A percentile compares a stretch with the other conserved stretches of the same genome.
Conservation (phyloP, 441 rosid genomes). For the Heliophila coronopifolia region DNA sequence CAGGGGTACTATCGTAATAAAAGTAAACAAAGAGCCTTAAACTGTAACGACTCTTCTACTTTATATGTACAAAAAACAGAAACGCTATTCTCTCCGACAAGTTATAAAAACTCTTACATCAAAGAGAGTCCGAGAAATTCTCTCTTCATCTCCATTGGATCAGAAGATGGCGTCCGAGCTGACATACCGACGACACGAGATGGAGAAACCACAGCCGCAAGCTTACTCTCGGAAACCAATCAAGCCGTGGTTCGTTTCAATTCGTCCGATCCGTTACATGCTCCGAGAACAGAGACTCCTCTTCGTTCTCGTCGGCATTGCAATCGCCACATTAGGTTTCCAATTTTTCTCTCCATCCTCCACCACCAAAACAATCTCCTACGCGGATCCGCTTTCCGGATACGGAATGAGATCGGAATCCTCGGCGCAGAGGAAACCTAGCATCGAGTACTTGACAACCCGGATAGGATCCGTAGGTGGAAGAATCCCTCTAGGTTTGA, state of each 20-base stretch:
- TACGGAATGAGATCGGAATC: conserved; percentile 23
- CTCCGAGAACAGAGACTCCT: conserved; percentile 59
- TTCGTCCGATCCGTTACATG: conserved; percentile 51
- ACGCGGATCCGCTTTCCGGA: conserved; percentile 25
- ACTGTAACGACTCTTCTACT: no score
- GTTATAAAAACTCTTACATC: no score
- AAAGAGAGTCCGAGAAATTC: no score
- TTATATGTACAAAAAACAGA: no score
- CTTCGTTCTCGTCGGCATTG: conserved; percentile 54
- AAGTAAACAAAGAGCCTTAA: no score
- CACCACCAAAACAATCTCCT: background rate
- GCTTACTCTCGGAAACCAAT: conserved; percentile 76
- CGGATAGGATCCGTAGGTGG: conserved; percentile 31
- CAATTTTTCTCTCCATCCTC: conserved; percentile 34
- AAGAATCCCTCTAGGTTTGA: conserved; percentile 54
- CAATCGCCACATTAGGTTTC: conserved; percentile 54
- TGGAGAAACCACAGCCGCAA: conserved; percentile 38
- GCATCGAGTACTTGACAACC: conserved; percentile 19
- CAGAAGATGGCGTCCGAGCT: conserved; percentile 61
- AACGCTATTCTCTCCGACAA: no score
- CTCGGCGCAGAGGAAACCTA: conserved; percentile 27
- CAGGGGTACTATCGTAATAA: no score
- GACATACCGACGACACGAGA: conserved; percentile 74
- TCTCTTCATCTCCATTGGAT: background rate
- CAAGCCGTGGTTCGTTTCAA: conserved; percentile 66